These are phyloP conservation scores for Coniella vitis DNA, from an alignment of 2,329 filamentous ascomycete species.

Conservation along the genomic window DNA sequence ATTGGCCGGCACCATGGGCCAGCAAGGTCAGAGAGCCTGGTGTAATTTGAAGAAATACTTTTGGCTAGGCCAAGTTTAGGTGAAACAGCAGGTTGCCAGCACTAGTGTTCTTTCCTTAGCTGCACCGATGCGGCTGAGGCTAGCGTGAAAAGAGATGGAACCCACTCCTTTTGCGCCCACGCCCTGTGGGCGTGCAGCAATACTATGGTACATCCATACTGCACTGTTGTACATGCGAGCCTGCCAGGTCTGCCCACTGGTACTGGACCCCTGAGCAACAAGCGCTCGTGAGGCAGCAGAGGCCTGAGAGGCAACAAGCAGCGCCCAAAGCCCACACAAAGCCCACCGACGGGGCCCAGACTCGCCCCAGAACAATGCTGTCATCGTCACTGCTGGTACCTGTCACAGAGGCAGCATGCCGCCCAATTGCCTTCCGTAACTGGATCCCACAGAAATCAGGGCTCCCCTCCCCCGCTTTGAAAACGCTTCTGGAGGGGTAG, in stretches of 20 bases:
- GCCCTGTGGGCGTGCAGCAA: background rate
- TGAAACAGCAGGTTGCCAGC: background rate
- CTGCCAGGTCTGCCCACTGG: background rate
- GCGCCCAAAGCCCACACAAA: background rate
- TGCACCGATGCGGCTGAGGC: background rate
- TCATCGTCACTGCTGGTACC: constrained; percentile 4
- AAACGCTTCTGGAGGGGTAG: constrained; percentile 17
- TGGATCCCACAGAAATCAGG: constrained; percentile 20
- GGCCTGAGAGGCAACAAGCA: background rate
- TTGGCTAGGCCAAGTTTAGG: background rate
- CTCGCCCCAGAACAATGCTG: constrained; percentile 2
- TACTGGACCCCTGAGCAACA: background rate
- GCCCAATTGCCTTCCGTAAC: constrained; percentile 1
- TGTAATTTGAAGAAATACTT: constrained; percentile 1
- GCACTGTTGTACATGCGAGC: too few relatives aligned
- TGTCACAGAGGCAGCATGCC: background rate
- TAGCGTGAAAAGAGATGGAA: background rate
- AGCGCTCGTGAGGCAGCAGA: background rate
- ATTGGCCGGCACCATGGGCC: background rate
- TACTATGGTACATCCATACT: background rate
- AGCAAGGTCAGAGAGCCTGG: background rate
- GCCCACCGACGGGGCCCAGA: too few relatives aligned
- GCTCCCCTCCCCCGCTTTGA: constrained; percentile 23
- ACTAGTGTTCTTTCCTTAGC: background rate
- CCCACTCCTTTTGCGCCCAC: too few relatives aligned